phyloP scores from a whole-genome alignment of 2,329 filamentous ascomycete species.

The Fusarium sp. region DNA sequence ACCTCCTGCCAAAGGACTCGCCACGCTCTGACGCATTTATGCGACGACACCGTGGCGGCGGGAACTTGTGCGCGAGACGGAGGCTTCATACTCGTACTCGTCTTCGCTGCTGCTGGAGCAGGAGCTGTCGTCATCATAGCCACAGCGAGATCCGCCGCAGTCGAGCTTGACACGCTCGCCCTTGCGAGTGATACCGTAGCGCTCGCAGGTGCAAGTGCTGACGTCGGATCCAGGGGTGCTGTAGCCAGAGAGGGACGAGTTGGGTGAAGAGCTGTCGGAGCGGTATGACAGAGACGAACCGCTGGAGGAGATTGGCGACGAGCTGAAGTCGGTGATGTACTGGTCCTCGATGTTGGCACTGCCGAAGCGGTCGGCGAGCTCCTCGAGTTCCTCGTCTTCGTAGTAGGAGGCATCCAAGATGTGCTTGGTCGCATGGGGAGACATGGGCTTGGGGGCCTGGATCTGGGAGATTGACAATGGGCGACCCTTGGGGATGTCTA shows the following conservation, averaged over 20 bases:
- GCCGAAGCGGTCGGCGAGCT: constrained; percentile 83
- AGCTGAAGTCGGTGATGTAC: constrained; percentile 68
- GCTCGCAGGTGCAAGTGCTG: constrained; percentile 90
- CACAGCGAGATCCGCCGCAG: constrained; percentile 91
- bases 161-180: constrained; percentile 96
- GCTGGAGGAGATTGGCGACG: constrained; percentile 74
- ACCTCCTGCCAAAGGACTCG: constrained; percentile 39
- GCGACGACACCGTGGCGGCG: constrained; percentile 76
- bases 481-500: constrained; percentile 88
- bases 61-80: constrained; percentile 64
- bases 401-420: constrained; percentile 88
- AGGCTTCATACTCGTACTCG: constrained; percentile 63
- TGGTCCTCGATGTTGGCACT: constrained; percentile 71
- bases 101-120: constrained; percentile 80
- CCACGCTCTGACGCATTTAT: constrained; percentile 46
- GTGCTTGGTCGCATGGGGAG: constrained; percentile 88
- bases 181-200: constrained; percentile 95
- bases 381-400: constrained; percentile 80
- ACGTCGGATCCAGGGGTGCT: constrained; percentile 84
- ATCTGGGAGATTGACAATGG: constrained; percentile 91
- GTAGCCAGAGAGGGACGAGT: constrained; percentile 81
- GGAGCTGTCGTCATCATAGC: constrained; percentile 79
- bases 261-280: constrained; percentile 82
- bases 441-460: constrained; percentile 89
- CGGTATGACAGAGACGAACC: constrained; percentile 80